Base-by-base conservation (phyloP, 805 yeast genomes). In the Brettanomyces naardenensis region DNA sequence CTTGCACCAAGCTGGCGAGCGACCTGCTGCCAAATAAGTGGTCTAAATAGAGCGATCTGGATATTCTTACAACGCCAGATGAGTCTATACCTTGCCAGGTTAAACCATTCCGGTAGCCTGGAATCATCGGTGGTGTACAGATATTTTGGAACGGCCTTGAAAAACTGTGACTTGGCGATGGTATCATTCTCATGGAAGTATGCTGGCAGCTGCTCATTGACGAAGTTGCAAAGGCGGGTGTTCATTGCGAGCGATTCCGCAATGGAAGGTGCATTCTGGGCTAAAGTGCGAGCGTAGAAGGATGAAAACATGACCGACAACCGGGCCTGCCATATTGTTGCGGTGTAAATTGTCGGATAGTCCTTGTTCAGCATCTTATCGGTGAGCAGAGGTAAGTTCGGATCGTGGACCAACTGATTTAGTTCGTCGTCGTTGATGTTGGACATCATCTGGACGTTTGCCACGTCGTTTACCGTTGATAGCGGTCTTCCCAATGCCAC, bases 401-500 rank as follows among this genome's bases (percentile, higher is more conserved):
- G 38, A 37, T 52, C 53, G n/a, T 51, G 45, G n/a, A 56, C 44
- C 28, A 59, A 36, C 14, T 44, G 42, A 19, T 42, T 43, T 19
- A 68, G 53, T 36, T 63, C 64, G 18, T 49, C 61, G 47, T 75
- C 80, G 41, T 68, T 64, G 38, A 74, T 62, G 41, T 74, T 74
- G 5, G 66, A 55, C n/a, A 78, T 76, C 34, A 66, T 54, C 26
- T 64, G 59, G 19, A 73, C 69, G 47, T 73, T 77, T 47, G 73
- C 63, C 42, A 64, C 65, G 33, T 65, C 65, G 30, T 13, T 14
- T 13, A 58, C 54, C 7, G 59, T 56, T 1, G 80, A 80, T 33
- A 74, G 56, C 1, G 87, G 86, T 46, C 87, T 59, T 11, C 84
- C 85, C 54, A 75, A 74, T 1, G 81, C 72, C 18, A 79, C 64